These are phyloP conservation scores for Chenopodium suecicum DNA, from an alignment of 148 eudicot species.

Conservation along the genomic window DNA sequence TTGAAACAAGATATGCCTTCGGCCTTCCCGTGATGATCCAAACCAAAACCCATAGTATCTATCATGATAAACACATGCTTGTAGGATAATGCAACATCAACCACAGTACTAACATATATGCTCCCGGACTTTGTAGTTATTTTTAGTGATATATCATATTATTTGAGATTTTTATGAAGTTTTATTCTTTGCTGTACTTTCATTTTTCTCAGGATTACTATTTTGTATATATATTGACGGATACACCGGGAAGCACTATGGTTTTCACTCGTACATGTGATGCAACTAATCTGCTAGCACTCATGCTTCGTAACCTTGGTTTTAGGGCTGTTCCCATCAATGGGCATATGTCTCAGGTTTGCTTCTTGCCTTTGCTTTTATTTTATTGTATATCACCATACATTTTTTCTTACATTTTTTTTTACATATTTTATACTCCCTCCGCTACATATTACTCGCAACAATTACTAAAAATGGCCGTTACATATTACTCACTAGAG, in stretches of 20 bases:
- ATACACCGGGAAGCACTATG: slow-evolving; percentile 72
- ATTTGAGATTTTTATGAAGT: background rate
- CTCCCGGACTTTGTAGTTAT: no score
- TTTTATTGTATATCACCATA: background rate
- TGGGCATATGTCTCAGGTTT: slow-evolving; percentile 85
- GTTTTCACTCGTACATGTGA: slow-evolving; percentile 90
- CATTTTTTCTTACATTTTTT: background rate
- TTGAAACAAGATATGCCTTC: no score
- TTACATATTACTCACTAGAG: no score
- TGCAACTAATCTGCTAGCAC: slow-evolving; percentile 54
- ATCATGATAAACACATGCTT: no score
- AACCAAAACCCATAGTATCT: no score
- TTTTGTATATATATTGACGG: slow-evolving; percentile 70
- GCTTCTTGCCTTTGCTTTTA: background rate
- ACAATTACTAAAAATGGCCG: no score
- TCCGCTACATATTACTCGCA: no score
- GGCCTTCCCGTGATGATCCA: no score
- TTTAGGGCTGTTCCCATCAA: slow-evolving; percentile 79
- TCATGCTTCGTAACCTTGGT: slow-evolving; percentile 85
- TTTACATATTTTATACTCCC: background rate
- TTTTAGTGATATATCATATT: no score
- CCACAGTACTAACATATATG: no score
- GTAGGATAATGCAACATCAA: no score
- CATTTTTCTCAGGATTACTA: slow-evolving; percentile 62
- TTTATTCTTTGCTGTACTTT: background rate